These are phyloP conservation scores for Clavariopsis aquatica DNA, from an alignment of 495 filamentous ascomycete species.

Conservation along the genomic window DNA sequence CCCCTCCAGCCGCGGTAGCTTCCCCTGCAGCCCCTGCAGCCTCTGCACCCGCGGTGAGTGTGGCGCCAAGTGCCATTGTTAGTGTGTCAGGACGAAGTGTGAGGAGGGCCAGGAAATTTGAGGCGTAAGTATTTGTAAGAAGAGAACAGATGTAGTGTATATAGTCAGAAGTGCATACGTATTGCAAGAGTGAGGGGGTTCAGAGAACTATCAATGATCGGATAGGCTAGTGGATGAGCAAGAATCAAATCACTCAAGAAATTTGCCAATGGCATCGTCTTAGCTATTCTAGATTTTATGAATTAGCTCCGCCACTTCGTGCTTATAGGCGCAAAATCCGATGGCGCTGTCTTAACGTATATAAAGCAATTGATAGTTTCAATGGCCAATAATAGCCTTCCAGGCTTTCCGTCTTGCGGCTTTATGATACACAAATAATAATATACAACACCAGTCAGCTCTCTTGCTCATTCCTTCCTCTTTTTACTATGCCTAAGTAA, in stretches of 20 bases:
- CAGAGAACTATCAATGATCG: too few relatives aligned
- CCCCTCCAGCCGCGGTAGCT: neutral
- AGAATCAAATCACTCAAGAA: too few relatives aligned
- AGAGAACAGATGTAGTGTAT: neutral
- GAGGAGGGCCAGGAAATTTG: neutral
- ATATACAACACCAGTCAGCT: too few relatives aligned
- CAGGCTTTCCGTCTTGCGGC: neutral
- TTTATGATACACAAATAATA: neutral
- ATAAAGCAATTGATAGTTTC: neutral
- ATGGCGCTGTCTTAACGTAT: too few relatives aligned
- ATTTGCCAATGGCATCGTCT: too few relatives aligned
- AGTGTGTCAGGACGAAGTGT: neutral
- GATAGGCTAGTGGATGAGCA: too few relatives aligned
- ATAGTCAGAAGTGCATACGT: neutral
- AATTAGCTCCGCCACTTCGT: too few relatives aligned
- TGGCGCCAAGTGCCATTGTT: neutral
- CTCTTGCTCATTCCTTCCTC: neutral
- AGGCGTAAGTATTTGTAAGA: neutral
- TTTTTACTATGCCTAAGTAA: slow-evolving; percentile 45
- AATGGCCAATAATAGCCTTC: neutral
- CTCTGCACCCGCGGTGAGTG: neutral
- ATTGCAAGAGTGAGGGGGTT: neutral
- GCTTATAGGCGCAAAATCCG: too few relatives aligned
- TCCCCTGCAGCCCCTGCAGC: neutral
- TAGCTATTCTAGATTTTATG: too few relatives aligned